Evolutionary conservation across 2,329 filamentous ascomycete genomes (phyloP).

Genomic region (Endocalyx cinctus): DNA sequence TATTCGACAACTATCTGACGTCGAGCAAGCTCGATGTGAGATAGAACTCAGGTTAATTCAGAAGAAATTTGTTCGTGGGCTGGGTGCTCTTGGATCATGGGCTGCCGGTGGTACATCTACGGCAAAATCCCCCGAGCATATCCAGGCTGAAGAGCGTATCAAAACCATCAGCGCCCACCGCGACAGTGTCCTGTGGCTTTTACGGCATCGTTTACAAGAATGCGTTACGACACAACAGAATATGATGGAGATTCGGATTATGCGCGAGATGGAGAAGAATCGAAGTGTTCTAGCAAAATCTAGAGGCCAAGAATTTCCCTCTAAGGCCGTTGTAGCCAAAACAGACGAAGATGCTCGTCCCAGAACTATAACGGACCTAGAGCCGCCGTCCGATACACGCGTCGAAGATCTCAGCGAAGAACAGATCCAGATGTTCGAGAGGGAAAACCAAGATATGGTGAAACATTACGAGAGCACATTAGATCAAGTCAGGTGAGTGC

Average conservation of each 20-base stretch:
- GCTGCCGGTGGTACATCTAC: conserved; percentile 57
- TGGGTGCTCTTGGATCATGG: conserved; percentile 63
- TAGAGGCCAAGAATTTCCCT: conserved; percentile 29
- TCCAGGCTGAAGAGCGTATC: conserved; percentile 64
- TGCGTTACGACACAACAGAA: conserved; percentile 74
- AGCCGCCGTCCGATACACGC: conserved; percentile 16
- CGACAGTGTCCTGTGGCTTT: conserved; percentile 78
- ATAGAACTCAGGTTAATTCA: conserved; percentile 66
- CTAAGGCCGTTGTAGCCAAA: conserved; percentile 10
- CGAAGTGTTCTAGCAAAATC: conserved; percentile 78
- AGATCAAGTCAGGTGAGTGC: conserved; percentile 84
- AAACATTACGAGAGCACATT: conserved; percentile 92
- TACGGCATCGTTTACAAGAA: conserved; percentile 70
- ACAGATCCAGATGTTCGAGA: conserved; percentile 88
- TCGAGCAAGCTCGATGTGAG: conserved; percentile 75
- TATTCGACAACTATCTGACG: conserved; percentile 74
- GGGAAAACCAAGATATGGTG: conserved; percentile 89
- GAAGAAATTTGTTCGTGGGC: conserved; percentile 61
- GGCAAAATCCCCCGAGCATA: conserved; percentile 59
- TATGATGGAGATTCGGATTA: conserved; percentile 90
- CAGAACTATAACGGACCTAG: conserved; percentile 18
- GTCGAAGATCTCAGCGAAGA: conserved; percentile 66
- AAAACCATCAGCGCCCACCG: conserved; percentile 65
- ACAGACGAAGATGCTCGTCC: conserved; percentile 17
- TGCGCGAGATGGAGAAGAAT: conserved; percentile 82